Evolutionary conservation across 768 basidiomycete genomes (phyloP), one percentile per base, ranked within the genome.

Genomic region (Suillus spraguei): DNA sequence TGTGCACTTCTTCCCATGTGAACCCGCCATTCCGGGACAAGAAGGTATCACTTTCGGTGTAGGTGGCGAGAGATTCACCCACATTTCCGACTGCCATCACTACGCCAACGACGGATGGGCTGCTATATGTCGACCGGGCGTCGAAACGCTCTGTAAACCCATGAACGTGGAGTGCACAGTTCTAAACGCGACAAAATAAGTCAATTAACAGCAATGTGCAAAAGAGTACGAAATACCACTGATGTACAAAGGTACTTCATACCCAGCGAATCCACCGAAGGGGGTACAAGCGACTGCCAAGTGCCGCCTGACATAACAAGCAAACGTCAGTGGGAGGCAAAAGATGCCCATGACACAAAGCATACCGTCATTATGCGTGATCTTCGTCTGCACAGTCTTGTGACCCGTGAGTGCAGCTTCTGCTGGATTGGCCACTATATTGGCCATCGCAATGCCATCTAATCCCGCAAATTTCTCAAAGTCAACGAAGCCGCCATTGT

Each of bases 1-100:
- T 99, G 80, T 95, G 95, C 0, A 99, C 90, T 78, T 99, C 97
- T 73, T 97, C 88, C 97, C 97, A 99, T 0, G 93, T 95, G 77
- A 97, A 97, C 10, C 97, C 97, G 2, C 88, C 97, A 69, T 99
- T 94, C 5, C 97, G 93, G 62, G 93, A 94, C 47, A 99, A 83
- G 89, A 97, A 99, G 2, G 95, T 97, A 74, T 99, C 97, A 64
- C 89, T 88, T 36, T 98, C 91, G 4, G 81, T 83, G 78, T 99
- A 99, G 0, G 87, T 79, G 0, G 85, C 87, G 2, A 99, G 85
- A 1, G 78, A 72, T 66, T 94, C 90, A 46, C 97, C 97, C 16
- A 99, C 96, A 69, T 94, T 99, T 9, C 97, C 97, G 52, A 98
- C 95, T 1, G 91, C 97, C 85, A 99, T 92, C 76, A 99, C 83